Evolutionary conservation across 352 stramenopile genomes (phyloP), one percentile per base, ranked within the genome.

Genomic region (Phytopythium litorale): DNA sequence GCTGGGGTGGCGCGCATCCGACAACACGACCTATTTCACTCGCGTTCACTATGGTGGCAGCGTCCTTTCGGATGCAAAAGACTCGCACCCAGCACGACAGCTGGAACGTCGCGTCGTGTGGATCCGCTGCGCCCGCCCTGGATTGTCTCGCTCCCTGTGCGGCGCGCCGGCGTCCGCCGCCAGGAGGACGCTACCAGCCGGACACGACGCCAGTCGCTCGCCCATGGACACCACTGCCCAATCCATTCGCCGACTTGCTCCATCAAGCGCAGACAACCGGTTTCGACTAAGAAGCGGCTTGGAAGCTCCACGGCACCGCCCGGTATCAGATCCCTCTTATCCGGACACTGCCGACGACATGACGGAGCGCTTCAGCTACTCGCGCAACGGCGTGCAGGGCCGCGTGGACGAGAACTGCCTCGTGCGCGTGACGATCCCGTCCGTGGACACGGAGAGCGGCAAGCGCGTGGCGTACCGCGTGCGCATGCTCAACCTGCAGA

Each of bases 351-450:
- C 35, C 8, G 35, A 11, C 35, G 35, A 40, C 32, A 32, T n/a
- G 6, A 25, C 45, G 70, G 79, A 92, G 32, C 81, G 86, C 56
- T 95, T 92, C 62, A 74, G 79, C 37, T 95, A 92, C 72, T 93
- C 84, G 43, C 84, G 84, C 68, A 95, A 92, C 62, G 86, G 84
- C 64, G 77, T 72, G 35, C 68, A 70, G 30, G 80, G 80, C 40
- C 69, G 70, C 57, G 75, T 80, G 56, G 84, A 93, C 66, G 70
- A 91, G 64, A 84, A 78, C 32, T 92, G 86, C 64, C 68, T 81
- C 15, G 72, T 95, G 55, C 84, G 79, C 58, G 81, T 95, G 51
- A 72, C 79, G 43, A 81, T 95, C 56, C 70, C 76, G 18, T 65
- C 46, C 11, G 71, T 85, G 13, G 63, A 84, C 51, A 71, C 64